phyloP scores from a whole-genome alignment of 2,329 filamentous ascomycete genomes.

The Hypomyces perniciosus region DNA sequence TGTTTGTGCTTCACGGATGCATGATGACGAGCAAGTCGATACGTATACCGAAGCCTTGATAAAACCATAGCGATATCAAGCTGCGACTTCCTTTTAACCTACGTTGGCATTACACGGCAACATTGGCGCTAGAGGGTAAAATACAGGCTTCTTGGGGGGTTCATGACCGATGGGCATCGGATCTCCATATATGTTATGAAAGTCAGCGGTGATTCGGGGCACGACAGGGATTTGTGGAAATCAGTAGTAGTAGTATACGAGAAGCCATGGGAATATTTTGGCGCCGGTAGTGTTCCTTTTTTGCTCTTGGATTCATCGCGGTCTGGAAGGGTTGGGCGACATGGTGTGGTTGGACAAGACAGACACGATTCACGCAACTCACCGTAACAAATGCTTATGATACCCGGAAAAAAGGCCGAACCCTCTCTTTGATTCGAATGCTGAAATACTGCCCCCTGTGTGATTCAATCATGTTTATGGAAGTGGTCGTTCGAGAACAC shows the following conservation, averaged over 20 bases:
- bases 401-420: slow-evolving; percentile 8
- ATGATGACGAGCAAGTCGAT: slow-evolving; percentile 94
- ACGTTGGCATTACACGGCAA: background rate
- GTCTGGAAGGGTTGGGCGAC: background rate
- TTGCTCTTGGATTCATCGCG: background rate
- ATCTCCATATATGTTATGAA: background rate
- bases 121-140: slow-evolving; percentile 4
- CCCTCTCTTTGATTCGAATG: background rate
- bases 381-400: slow-evolving; percentile 13
- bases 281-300: background rate
- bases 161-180: slow-evolving; percentile 1
- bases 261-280: background rate
- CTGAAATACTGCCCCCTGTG: background rate
- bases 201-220: background rate
- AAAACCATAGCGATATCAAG: background rate
- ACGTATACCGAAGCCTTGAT: slow-evolving; percentile 81
- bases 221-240: background rate
- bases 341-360: slow-evolving; percentile 2
- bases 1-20: slow-evolving; percentile 87
- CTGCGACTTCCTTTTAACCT: background rate
- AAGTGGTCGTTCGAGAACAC: background rate
- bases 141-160: background rate
- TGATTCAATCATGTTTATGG: background rate
- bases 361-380: slow-evolving; percentile 8
- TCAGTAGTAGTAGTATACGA: background rate